phyloP scores from a whole-genome alignment of 1,284 basidiomycete genomes.

The Marasmius oreades region DNA sequence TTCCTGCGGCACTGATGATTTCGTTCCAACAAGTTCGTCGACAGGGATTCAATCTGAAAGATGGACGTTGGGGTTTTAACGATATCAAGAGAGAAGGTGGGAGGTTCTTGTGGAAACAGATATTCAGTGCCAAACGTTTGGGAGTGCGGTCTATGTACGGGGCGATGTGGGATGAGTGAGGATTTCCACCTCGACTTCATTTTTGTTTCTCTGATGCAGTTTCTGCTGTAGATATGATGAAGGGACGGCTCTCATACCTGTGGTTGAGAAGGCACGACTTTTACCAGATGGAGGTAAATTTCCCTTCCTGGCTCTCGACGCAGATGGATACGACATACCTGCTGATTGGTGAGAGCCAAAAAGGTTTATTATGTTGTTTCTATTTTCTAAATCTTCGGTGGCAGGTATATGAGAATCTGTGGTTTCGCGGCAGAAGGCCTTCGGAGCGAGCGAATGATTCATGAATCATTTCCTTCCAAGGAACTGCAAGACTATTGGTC shows the following conservation, averaged over 20 bases:
- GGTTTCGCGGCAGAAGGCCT: conserved; percentile 69
- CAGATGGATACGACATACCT: conserved; percentile 68
- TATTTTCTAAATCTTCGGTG: conserved; percentile 1
- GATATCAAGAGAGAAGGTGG: conserved; percentile 65
- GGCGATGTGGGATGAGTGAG: conserved; percentile 84
- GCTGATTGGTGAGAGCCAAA: conserved; percentile 57
- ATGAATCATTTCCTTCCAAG: conserved; percentile 64
- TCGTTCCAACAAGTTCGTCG: background rate
- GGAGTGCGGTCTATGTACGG: conserved; percentile 70
- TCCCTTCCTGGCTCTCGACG: conserved; percentile 65
- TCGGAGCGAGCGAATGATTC: conserved; percentile 55
- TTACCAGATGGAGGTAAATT: conserved; percentile 55
- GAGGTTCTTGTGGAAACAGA: conserved; percentile 70
- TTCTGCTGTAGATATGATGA: conserved; percentile 62
- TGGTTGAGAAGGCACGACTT: conserved; percentile 51
- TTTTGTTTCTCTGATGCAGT: conserved; percentile 15
- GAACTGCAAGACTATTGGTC: conserved; percentile 74
- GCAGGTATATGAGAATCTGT: conserved; percentile 73
- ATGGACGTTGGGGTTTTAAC: conserved; percentile 67
- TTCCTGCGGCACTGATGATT: conserved; percentile 4
- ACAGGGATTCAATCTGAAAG: conserved; percentile 64
- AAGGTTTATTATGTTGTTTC: background rate
- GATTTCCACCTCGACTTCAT: conserved; percentile 17
- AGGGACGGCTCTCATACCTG: conserved; percentile 73
- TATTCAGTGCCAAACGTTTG: conserved; percentile 57